Evolutionary conservation across 2,329 filamentous ascomycete genomes (phyloP).

Genomic region (Lasiodiplodia gonubiensis): DNA sequence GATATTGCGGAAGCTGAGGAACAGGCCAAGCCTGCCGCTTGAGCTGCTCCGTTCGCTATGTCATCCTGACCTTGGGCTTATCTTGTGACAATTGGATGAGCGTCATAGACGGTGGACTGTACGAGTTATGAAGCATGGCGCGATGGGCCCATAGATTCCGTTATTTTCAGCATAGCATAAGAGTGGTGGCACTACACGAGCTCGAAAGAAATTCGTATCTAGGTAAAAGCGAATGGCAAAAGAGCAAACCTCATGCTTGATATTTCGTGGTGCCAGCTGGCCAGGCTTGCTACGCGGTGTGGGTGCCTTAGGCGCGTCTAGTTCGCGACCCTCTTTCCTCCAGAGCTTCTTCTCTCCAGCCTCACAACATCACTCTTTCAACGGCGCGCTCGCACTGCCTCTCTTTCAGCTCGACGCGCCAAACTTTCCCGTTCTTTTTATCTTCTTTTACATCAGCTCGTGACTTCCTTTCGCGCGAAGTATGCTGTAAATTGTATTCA

Average conservation of each 20-base stretch:
- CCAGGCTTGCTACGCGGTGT: background rate
- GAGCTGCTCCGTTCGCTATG: background rate
- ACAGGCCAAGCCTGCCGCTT: conserved; percentile 12
- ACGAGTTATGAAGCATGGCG: conserved; percentile 27
- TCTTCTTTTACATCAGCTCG: background rate
- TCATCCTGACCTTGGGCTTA: conserved; percentile 1
- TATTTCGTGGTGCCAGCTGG: background rate
- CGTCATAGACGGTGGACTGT: conserved; percentile 22
- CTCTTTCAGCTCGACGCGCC: background rate
- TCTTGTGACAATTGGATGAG: conserved; percentile 7
- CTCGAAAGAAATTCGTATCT: conserved; percentile 7
- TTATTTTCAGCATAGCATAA: conserved; percentile 22
- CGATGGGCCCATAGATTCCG: conserved; percentile 19
- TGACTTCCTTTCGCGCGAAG: background rate
- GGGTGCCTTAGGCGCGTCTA: background rate
- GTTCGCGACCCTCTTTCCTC: background rate
- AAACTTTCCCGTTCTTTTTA: background rate
- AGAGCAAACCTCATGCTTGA: background rate
- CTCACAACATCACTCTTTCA: background rate
- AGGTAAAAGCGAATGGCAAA: background rate
- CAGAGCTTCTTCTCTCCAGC: background rate
- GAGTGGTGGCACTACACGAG: background rate
- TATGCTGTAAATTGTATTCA: conserved; percentile 30
- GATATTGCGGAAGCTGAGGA: conserved; percentile 19
- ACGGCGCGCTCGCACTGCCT: background rate